Percentiles rank a stretch among this genome's conserved stretches.
phyloP scores from a whole-genome alignment of 2,329 filamentous ascomycete species.

The Tolypocladium ovalisporum region DNA sequence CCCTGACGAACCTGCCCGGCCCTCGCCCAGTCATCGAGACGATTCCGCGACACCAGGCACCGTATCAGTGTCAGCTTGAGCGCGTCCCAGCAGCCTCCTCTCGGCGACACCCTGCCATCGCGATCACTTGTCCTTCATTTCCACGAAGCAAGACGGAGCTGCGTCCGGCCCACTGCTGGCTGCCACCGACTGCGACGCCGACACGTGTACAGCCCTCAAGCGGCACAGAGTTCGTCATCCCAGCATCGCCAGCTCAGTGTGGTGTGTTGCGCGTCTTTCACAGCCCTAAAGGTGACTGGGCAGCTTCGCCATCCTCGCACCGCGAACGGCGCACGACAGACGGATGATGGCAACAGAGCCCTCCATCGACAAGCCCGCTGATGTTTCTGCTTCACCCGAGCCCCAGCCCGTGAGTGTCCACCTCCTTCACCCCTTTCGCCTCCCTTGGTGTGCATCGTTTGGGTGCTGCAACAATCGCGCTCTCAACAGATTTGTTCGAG shows the following conservation, averaged over 20 bases:
- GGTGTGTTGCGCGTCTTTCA: not conserved
- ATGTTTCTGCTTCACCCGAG: constrained; percentile 39
- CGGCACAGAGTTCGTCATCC: not conserved
- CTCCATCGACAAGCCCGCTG: constrained; percentile 40
- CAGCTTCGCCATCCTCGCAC: constrained; percentile 16
- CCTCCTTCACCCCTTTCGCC: not conserved
- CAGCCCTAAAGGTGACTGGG: constrained; percentile 8
- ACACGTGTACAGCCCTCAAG: not conserved
- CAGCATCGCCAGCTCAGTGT: not conserved
- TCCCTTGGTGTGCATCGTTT: not conserved
- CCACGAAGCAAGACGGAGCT: not conserved
- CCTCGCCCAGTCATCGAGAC: constrained; percentile 4
- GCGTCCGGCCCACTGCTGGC: not conserved
- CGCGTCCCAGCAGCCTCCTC: not conserved
- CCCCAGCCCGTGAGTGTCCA: constrained; percentile 28
- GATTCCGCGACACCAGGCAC: constrained; percentile 2
- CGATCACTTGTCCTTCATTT: not conserved
- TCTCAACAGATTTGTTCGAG: not conserved
- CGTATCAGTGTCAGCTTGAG: not conserved
- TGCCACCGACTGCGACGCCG: not conserved
- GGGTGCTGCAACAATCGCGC: not conserved
- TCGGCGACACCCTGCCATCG: not conserved
- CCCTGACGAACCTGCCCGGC: constrained; percentile 6
- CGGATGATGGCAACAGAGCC: constrained; percentile 58
- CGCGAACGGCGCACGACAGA: constrained; percentile 26